phyloP scores from a whole-genome alignment of 192 early-diverging fungal species.

The Coemansia sp. region DNA sequence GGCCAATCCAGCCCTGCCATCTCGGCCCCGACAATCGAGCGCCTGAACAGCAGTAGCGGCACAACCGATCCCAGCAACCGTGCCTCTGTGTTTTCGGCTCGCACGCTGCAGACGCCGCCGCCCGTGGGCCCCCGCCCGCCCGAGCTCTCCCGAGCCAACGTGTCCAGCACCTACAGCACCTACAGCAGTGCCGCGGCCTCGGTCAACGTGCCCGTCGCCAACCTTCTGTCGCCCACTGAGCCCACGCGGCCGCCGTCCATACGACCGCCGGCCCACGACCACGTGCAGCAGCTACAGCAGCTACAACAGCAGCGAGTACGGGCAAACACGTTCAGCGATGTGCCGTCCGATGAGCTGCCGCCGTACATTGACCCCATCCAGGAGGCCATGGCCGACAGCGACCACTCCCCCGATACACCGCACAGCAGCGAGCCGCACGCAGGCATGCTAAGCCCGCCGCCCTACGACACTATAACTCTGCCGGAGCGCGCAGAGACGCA shows the following conservation, averaged over 20 bases:
- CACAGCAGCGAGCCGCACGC: not conserved
- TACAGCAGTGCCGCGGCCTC: not conserved
- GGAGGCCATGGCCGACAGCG: slow-evolving; percentile 20
- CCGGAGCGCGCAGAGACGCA: not conserved
- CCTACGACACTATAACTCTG: slow-evolving; percentile 22
- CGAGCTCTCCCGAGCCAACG: too few relatives aligned
- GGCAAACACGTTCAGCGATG: slow-evolving; percentile 31
- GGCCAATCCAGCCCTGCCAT: slow-evolving; percentile 1
- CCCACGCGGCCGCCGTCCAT: too few relatives aligned
- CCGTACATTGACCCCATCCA: slow-evolving; percentile 45
- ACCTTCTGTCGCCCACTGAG: not conserved
- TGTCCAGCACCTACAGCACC: not conserved
- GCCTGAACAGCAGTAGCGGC: not conserved
- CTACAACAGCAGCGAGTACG: slow-evolving; percentile 10
- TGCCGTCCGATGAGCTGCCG: slow-evolving; percentile 33
- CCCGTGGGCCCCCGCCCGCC: too few relatives aligned
- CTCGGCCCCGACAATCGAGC: not conserved
- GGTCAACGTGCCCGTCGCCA: not conserved
- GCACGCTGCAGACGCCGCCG: not conserved
- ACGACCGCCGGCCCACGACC: too few relatives aligned
- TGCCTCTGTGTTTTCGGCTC: not conserved
- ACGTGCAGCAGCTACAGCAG: not conserved
- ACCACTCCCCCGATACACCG: not conserved
- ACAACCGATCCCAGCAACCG: not conserved
- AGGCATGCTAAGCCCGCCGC: slow-evolving; percentile 14